A percentile compares a stretch with the other conserved stretches of the same genome.
These are phyloP conservation scores for Cryptosporidium parvum DNA, from an alignment of 169 alveolate genomes.

Conservation along the genomic window DNA sequence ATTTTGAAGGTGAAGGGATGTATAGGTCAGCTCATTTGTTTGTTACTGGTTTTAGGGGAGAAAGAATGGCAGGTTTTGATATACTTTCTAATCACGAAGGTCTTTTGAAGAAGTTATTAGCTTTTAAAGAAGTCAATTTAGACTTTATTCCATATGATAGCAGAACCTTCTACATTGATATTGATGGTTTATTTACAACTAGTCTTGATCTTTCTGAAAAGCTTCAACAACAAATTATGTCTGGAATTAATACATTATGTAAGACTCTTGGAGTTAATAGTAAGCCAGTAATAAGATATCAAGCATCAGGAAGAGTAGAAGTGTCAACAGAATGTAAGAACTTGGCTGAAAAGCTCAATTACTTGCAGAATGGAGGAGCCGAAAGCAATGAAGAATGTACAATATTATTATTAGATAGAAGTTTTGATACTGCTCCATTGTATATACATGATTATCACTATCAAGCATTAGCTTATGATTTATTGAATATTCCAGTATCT, in stretches of 20 bases:
- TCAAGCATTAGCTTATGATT: slow-evolving; percentile 86
- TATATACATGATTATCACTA: slow-evolving; percentile 86
- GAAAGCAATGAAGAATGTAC: slow-evolving; percentile 66
- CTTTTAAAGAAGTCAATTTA: slow-evolving; percentile 78
- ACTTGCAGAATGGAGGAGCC: slow-evolving; percentile 28
- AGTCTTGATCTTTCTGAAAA: slow-evolving; percentile 32
- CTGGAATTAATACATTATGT: slow-evolving; percentile 63
- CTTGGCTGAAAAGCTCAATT: slow-evolving; percentile 34
- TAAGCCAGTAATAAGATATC: slow-evolving; percentile 56
- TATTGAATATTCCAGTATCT: slow-evolving; percentile 77
- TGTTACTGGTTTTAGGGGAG: slow-evolving; percentile 49
- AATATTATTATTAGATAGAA: slow-evolving; percentile 82
- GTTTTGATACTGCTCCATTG: slow-evolving; percentile 82
- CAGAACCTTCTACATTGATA: slow-evolving; percentile 79
- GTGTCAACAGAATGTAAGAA: slow-evolving; percentile 14
- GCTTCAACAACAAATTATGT: slow-evolving; percentile 5
- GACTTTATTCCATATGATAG: slow-evolving; percentile 85
- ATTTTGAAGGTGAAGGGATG: slow-evolving; percentile 45
- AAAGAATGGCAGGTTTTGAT: slow-evolving; percentile 15
- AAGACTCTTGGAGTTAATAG: slow-evolving; percentile 47
- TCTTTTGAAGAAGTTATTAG: slow-evolving; percentile 14
- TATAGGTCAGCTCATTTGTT: slow-evolving; percentile 61
- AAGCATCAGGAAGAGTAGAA: slow-evolving; percentile 24
- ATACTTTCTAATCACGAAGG: slow-evolving; percentile 2
- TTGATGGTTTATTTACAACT: slow-evolving; percentile 11